Percentiles rank a stretch among this genome's conserved stretches.
These are phyloP conservation scores for Aplosporella prunicola DNA, from an alignment of 2,329 filamentous ascomycete genomes.

Conservation along the genomic window DNA sequence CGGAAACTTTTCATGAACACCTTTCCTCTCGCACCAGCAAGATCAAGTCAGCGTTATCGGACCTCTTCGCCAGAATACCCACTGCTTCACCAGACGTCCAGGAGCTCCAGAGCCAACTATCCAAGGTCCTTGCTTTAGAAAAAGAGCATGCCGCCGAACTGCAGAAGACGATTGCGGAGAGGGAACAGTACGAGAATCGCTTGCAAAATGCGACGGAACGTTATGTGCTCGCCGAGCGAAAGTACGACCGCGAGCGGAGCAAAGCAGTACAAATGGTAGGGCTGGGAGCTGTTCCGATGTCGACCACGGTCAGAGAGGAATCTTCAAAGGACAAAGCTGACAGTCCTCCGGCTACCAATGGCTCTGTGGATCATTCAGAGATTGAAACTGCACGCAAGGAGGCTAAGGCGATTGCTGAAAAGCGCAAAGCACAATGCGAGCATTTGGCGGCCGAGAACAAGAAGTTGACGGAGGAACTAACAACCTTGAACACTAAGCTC, in stretches of 20 bases:
- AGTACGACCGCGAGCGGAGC: constrained; percentile 81
- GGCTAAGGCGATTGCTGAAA: constrained; percentile 62
- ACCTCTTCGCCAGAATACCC: constrained; percentile 49
- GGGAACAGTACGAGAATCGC: constrained; percentile 75
- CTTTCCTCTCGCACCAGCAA: constrained; percentile 64
- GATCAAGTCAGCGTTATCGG: constrained; percentile 65
- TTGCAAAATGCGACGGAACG: constrained; percentile 80
- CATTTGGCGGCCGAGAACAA: constrained; percentile 68
- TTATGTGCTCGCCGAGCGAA: constrained; percentile 93
- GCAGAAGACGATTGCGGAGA: constrained; percentile 66
- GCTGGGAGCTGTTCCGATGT: constrained; percentile 63
- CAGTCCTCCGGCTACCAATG: constrained; percentile 30
- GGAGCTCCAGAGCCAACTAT: constrained; percentile 65
- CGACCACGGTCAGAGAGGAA: constrained; percentile 28
- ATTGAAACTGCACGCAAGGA: constrained; percentile 70
- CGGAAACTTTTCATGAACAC: constrained; percentile 64
- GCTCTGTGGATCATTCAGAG: constrained; percentile 42
- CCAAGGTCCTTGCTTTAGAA: constrained; percentile 65
- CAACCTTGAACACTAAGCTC: constrained; percentile 56
- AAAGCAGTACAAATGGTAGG: constrained; percentile 85
- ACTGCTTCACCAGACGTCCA: constrained; percentile 56
- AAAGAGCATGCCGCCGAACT: constrained; percentile 72
- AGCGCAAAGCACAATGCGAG: constrained; percentile 83
- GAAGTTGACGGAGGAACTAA: constrained; percentile 68
- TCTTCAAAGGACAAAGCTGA: constrained; percentile 14